phyloP scores from a whole-genome alignment of 1,284 basidiomycete genomes.

The Leccinum angustisporum region DNA sequence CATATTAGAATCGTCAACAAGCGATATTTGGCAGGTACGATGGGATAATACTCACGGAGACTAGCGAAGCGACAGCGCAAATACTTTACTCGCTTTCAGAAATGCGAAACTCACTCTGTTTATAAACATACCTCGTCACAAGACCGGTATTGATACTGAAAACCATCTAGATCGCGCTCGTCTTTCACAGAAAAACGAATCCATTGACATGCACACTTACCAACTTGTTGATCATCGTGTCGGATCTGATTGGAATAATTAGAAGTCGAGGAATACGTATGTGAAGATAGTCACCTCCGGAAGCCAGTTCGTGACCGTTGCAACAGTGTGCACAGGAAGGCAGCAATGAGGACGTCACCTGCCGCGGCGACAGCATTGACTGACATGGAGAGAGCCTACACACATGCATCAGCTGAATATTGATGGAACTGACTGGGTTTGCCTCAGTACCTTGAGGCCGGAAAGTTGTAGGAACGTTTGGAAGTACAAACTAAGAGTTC shows the following conservation, averaged over 20 bases:
- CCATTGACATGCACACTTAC: constrained; percentile 24
- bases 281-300: constrained; percentile 38
- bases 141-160: constrained; percentile 54
- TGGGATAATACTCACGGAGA: constrained; percentile 37
- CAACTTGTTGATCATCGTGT: constrained; percentile 49
- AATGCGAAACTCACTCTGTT: neutral
- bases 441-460: constrained; percentile 25
- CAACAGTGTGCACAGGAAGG: constrained; percentile 49
- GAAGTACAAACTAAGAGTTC: constrained; percentile 28
- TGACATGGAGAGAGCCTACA: constrained; percentile 46
- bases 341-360: constrained; percentile 59
- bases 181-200: neutral
- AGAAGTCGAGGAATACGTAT: neutral
- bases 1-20: neutral
- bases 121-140: constrained; percentile 31
- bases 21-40: neutral
- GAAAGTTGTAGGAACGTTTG: constrained; percentile 43
- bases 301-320: constrained; percentile 60
- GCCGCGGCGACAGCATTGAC: constrained; percentile 61
- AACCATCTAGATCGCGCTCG: constrained; percentile 36
- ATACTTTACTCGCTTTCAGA: constrained; percentile 23
- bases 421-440: neutral
- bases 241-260: constrained; percentile 36
- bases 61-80: constrained; percentile 45
- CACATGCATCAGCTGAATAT: constrained; percentile 1